These are phyloP conservation scores for Myochromella boudieri DNA, from an alignment of 768 basidiomycete genomes.

Conservation along the genomic window DNA sequence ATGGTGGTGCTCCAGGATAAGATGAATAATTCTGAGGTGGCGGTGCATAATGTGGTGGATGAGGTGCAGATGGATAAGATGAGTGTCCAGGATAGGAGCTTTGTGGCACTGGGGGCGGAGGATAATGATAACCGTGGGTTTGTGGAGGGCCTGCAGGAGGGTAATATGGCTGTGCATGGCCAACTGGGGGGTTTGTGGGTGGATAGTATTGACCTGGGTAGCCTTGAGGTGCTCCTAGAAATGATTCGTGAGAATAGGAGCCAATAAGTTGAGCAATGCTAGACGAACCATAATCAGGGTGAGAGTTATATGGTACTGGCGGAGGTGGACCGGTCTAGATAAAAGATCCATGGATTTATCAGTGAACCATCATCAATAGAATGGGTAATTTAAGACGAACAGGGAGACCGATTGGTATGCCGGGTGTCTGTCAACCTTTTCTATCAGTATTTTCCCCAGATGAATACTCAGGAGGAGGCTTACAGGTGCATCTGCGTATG, in stretches of 20 bases:
- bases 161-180: constrained; percentile 2
- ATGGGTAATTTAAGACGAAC: neutral
- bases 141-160: neutral
- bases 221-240: neutral
- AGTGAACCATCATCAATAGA: neutral
- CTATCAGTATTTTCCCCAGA: too few species aligned
- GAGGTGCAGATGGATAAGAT: neutral
- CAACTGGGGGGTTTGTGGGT: constrained; percentile 4
- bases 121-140: constrained; percentile 13
- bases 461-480: too few species aligned
- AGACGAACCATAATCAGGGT: constrained; percentile 11
- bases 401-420: constrained; percentile 6
- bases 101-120: constrained; percentile 15
- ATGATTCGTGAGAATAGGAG: constrained; percentile 3
- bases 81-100: neutral
- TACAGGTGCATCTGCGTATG: constrained; percentile 7
- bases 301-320: neutral
- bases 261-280: constrained; percentile 14
- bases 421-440: constrained; percentile 7
- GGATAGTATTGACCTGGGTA: constrained; percentile 7
- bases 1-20: constrained; percentile 5
- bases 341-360: neutral
- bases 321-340: constrained; percentile 3
- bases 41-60: constrained; percentile 1
- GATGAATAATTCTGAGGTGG: constrained; percentile 5